These are phyloP conservation scores for Colletotrichum scovillei DNA, from an alignment of 2,329 filamentous ascomycete species.

Conservation along the genomic window DNA sequence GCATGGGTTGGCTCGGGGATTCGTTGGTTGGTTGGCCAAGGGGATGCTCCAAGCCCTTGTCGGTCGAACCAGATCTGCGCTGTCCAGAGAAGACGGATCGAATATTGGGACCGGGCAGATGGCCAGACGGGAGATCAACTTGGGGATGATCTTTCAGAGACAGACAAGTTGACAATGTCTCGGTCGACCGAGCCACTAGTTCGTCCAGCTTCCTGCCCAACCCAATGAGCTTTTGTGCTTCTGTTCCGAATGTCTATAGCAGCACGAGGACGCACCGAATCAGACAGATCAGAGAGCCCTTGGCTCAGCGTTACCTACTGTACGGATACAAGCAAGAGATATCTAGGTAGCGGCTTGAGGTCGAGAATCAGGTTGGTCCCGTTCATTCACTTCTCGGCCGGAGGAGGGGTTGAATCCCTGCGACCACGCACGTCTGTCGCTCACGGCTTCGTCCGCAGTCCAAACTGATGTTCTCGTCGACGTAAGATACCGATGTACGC, in stretches of 20 bases:
- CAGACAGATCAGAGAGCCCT: neutral
- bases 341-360: neutral
- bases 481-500: too few species aligned
- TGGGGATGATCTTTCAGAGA: neutral
- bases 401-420: conserved; percentile 23
- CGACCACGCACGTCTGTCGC: neutral
- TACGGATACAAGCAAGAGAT: neutral
- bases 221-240: conserved; percentile 7
- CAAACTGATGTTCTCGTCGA: neutral
- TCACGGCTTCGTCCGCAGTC: neutral
- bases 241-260: neutral
- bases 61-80: neutral
- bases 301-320: neutral
- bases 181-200: conserved; percentile 14
- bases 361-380: neutral
- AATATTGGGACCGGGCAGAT: neutral
- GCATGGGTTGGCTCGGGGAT: neutral
- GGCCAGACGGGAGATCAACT: neutral
- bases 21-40: neutral
- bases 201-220: neutral
- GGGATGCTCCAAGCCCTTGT: neutral
- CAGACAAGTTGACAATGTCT: conserved; percentile 23
- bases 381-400: conserved; percentile 19
- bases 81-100: neutral
- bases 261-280: neutral